Evolutionary conservation across 345 rosid species (phyloP), one percentile per base, ranked within the genome.

Genomic region (Physaria fendleri): DNA sequence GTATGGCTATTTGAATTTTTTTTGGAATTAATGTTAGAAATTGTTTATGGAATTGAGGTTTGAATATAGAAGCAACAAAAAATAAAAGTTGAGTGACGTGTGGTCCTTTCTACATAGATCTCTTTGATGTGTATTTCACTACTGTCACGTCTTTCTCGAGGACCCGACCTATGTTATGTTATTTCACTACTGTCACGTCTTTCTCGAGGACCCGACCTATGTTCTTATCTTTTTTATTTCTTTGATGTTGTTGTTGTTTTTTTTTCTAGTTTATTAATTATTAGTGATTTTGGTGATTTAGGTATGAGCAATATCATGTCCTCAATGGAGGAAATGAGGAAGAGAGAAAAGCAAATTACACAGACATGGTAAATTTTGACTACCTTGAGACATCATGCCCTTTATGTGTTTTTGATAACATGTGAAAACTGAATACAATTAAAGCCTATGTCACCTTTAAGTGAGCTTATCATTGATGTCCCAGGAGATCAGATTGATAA

Each of bases 271-370:
- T 11, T 11, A 21, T 22, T 64, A 30, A 62, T 8, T 8, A 16
- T 15, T 29, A 42, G 13, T 46, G 22, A 35, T 44, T n/a, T 55
- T 0, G 34, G n/a, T 6, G 49, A 17, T 78, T 58, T 75, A 94
- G 99, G 80, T 94, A 94, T 71, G 99, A 94, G 82, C 82, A 90
- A 65, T 90, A 94, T 74, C 97, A 94, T 65, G 81, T 50, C 35
- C 54, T 15, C 44, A 70, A 87, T 71, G 96, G 99, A 67, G 97
- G 96, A 65, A 85, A 78, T 2, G 90, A 82, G 76, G 95, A 87
- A 78, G 93, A 84, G 51, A 82, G 96, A 71, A 94, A 80, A 74
- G 78, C 85, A 13, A 85, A 87, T 64, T 90, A 85, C 71, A 72
- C 83, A 24, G 99, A 94, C 77, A 87, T 94, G 99, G 97, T 94